Percentiles rank a stretch among this genome's conserved stretches.
These are phyloP conservation scores for Borovskyia barvae DNA, from an alignment of 208 protist genomes.

Conservation along the genomic window DNA sequence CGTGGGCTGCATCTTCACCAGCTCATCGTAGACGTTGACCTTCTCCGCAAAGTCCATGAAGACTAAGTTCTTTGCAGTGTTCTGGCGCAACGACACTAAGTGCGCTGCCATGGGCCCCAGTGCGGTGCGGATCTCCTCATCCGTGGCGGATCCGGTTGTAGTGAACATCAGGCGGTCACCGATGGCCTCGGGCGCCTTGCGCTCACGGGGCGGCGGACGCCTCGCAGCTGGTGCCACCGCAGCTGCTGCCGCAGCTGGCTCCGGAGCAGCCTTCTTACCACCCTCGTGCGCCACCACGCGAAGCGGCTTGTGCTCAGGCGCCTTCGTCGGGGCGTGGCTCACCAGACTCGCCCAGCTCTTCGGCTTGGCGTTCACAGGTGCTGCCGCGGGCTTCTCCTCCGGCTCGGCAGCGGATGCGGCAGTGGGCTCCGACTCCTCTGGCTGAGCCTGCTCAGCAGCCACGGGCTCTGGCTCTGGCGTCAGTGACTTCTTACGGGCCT, in stretches of 20 bases:
- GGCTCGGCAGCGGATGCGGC: conserved; percentile 10
- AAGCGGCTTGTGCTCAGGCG: conserved; percentile 37
- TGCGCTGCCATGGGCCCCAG: conserved; percentile 48
- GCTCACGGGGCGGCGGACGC: conserved; percentile 31
- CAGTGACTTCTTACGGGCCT: conserved; percentile 21
- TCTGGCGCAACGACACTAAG: conserved; percentile 85
- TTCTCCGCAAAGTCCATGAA: conserved; percentile 86
- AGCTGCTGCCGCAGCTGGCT: conserved; percentile 19
- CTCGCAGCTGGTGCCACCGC: conserved; percentile 12
- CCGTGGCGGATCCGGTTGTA: conserved; percentile 59
- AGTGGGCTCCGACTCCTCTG: conserved; percentile 17
- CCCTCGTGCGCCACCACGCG: conserved; percentile 38
- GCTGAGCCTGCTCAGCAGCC: conserved; percentile 16
- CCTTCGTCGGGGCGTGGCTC: conserved; percentile 30
- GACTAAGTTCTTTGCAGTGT: conserved; percentile 68
- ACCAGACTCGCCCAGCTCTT: conserved; percentile 74
- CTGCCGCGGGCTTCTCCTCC: conserved; percentile 7
- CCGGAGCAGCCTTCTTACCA: conserved; percentile 23
- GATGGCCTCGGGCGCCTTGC: conserved; percentile 36
- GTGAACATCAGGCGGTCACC: conserved; percentile 88
- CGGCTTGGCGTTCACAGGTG: conserved; percentile 26
- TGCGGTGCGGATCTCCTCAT: conserved; percentile 75
- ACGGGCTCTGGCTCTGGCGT: conserved; percentile 24
- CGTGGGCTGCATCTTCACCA: conserved; percentile 38
- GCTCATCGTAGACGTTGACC: conserved; percentile 54